Evolutionary conservation across 2,329 filamentous ascomycete genomes (phyloP).

Genomic region (Scedosporium apiospermum): DNA sequence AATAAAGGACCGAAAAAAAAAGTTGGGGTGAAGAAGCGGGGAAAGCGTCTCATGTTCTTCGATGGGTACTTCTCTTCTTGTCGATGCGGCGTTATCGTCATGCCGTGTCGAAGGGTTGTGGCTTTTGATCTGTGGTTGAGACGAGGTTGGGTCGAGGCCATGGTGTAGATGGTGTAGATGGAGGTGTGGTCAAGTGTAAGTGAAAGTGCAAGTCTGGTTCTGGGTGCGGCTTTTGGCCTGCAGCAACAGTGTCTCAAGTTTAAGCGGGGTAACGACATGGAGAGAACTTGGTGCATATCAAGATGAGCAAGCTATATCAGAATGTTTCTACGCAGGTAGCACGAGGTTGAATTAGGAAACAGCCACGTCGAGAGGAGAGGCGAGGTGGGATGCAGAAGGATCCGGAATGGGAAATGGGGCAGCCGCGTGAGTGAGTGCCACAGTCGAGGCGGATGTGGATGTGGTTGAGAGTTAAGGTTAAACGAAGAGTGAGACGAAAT

Average conservation of each 20-base stretch:
- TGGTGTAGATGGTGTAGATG: not conserved
- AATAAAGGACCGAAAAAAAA: not conserved
- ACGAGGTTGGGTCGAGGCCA: not conserved
- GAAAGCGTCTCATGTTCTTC: not conserved
- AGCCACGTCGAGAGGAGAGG: too few species aligned
- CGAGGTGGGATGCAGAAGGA: too few species aligned
- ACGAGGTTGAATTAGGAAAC: too few species aligned
- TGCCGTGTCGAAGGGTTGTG: not conserved
- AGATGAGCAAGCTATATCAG: too few species aligned
- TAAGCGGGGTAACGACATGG: too few species aligned
- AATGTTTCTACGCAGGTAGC: too few species aligned
- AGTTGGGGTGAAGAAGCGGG: not conserved
- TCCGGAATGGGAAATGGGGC: too few species aligned
- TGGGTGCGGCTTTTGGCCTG: not conserved
- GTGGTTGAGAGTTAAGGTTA: not conserved
- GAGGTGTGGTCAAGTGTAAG: not conserved
- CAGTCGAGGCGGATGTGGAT: not conserved
- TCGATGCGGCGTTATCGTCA: not conserved
- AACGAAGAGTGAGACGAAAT: not conserved
- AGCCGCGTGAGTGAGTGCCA: too few species aligned
- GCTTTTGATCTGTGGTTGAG: not conserved
- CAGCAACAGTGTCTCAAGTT: not conserved
- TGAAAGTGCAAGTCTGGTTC: not conserved
- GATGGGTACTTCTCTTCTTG: not conserved
- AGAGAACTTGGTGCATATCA: too few species aligned